Base-by-base conservation (phyloP, 1,284 basidiomycete genomes). In the Kwoniella shivajii region DNA sequence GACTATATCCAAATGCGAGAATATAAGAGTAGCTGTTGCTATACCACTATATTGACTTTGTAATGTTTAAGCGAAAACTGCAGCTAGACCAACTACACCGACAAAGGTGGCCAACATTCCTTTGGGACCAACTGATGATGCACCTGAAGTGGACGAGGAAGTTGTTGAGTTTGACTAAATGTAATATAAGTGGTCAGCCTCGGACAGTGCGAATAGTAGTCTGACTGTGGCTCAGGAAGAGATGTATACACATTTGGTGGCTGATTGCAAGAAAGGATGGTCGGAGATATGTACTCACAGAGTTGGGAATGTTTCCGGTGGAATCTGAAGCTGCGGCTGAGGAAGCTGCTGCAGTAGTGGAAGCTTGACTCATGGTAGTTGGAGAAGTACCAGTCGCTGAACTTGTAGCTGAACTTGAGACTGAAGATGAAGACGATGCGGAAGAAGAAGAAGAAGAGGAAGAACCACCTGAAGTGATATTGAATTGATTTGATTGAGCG, bases 401-500 rank as follows among this genome's bases (percentile, higher is more conserved):
- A n/a, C n/a, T n/a, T 10, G 14, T 22, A 27, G 37, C 26, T 16
- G 53, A 42, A 22, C 26, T 24, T n/a, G 41, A 26, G 2, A 71
- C 53, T 30, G 58, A 55, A 39, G 67, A 49, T 36, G 63, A 59
- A 27, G 67, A 55, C 24, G 64, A 44, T 18, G 60, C 53, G 18
- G 74, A 60, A 44, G 66, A 65, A 10, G 64, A 54, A 18, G 57
- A 50, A 24, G 65, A 63, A 48, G 55, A 59, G 64, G 53, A 71
- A 13, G 68, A 67, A 50, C 74, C 64, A 34, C 69, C 57, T 1
- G 67, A 57, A 43, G 73, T 79, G 74, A 90, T 79, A 65, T 76
- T 76, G 67, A 79, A 79, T 58, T 75, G 67, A 29, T 57, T 50
- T 2, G 76, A 89, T 76, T 91, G 88, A 43, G 88, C 74, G 54